Percentiles rank a stretch among this genome's conserved stretches.
Conservation (phyloP, 2,329 filamentous ascomycete genomes). For the Nemania diffusa region DNA sequence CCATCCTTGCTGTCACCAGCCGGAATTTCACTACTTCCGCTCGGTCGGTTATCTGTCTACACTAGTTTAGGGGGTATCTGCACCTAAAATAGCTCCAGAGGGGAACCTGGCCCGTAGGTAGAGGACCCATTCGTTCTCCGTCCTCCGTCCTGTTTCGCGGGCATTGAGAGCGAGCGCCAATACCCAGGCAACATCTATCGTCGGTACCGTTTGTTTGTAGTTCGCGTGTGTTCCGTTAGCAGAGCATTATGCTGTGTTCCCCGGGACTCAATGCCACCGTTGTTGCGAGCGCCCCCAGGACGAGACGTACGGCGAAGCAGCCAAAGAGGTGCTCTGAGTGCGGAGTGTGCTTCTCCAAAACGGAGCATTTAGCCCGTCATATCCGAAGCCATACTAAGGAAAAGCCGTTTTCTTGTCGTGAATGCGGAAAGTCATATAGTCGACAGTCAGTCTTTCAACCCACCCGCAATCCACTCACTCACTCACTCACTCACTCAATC, state of each 20-base stretch:
- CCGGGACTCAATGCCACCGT: slow-evolving; percentile 22
- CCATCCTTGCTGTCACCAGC: neutral
- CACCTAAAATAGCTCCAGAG: slow-evolving; percentile 30
- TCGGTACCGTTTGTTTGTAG: slow-evolving; percentile 16
- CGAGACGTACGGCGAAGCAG: slow-evolving; percentile 31
- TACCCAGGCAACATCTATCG: slow-evolving; percentile 11
- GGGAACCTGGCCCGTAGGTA: slow-evolving; percentile 23
- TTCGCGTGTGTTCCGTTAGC: neutral
- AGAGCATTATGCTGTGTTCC: slow-evolving; percentile 30
- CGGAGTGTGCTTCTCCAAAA: slow-evolving; percentile 36
- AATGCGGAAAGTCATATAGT: slow-evolving; percentile 34
- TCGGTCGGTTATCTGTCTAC: slow-evolving; percentile 6
- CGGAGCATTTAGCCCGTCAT: slow-evolving; percentile 33
- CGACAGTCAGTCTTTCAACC: slow-evolving; percentile 29
- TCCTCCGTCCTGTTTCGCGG: slow-evolving; percentile 22
- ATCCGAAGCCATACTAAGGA: slow-evolving; percentile 35
- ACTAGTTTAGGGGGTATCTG: neutral
- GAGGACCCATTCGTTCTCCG: slow-evolving; percentile 20
- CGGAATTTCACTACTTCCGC: slow-evolving; percentile 29
- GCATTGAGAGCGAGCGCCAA: slow-evolving; percentile 10
- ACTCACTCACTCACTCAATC: neutral
- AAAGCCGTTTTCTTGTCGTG: slow-evolving; percentile 33
- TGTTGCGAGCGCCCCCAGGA: slow-evolving; percentile 22
- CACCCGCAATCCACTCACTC: neutral
- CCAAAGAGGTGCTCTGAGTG: slow-evolving; percentile 33